A percentile compares a stretch with the other conserved stretches of the same genome.
phyloP scores from a whole-genome alignment of 2,329 filamentous ascomycete species.

The Biscogniauxia sp. region DNA sequence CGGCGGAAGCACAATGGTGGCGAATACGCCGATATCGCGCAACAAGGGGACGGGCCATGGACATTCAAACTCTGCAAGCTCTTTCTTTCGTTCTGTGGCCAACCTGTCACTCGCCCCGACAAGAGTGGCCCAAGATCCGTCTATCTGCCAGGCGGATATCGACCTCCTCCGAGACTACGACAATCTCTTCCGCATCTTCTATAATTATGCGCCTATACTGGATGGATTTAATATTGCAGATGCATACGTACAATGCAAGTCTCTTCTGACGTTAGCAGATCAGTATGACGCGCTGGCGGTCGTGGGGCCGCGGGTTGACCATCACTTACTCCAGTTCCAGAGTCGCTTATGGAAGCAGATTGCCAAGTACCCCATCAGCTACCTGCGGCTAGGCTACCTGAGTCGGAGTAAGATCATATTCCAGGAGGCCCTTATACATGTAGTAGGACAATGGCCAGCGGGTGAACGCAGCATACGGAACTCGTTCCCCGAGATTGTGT shows the following conservation, averaged over 20 bases:
- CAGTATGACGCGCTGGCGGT: constrained; percentile 90
- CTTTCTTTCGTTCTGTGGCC: constrained; percentile 85
- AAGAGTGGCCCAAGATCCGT: constrained; percentile 47
- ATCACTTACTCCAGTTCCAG: constrained; percentile 90
- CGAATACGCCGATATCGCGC: constrained; percentile 35
- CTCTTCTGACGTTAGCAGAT: constrained; percentile 82
- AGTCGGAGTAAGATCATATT: constrained; percentile 81
- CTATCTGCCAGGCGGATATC: constrained; percentile 60
- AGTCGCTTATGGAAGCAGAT: constrained; percentile 93
- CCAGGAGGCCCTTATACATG: constrained; percentile 85
- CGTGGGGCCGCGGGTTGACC: constrained; percentile 85
- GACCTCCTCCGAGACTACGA: constrained; percentile 90
- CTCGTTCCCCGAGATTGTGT: constrained; percentile 69
- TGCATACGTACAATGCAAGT: constrained; percentile 92
- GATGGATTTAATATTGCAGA: constrained; percentile 87
- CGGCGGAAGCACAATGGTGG: constrained; percentile 44
- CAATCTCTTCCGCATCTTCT: constrained; percentile 93
- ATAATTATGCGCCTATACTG: constrained; percentile 82
- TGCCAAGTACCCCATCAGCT: constrained; percentile 90
- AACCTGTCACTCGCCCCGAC: constrained; percentile 61
- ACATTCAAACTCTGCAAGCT: constrained; percentile 49
- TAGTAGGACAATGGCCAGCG: constrained; percentile 89
- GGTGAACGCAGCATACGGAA: constrained; percentile 74
- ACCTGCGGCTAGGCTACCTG: constrained; percentile 84
- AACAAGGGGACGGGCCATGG: constrained; percentile 54